Evolutionary conservation across 1,284 basidiomycete species (phyloP).

Genomic region (Tremellales sp.): DNA sequence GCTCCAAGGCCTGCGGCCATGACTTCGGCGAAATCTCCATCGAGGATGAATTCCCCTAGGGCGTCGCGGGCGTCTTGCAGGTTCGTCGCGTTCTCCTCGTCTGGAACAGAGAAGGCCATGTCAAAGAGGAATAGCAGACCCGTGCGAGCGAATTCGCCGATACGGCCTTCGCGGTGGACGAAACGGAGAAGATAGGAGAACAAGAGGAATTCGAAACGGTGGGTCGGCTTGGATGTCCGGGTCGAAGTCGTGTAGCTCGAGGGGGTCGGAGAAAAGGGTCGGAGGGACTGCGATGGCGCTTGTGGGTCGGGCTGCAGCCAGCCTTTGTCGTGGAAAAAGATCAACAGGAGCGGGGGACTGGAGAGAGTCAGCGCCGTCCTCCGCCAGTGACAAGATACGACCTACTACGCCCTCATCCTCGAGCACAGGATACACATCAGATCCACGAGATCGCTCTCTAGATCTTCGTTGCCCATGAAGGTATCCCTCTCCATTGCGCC

Average conservation of each 20-base stretch:
- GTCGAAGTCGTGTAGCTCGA: slow-evolving; percentile 23
- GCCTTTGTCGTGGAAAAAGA: slow-evolving; percentile 87
- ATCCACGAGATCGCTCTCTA: slow-evolving; percentile 67
- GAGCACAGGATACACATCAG: slow-evolving; percentile 86
- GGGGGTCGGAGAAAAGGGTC: slow-evolving; percentile 50
- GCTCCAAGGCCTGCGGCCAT: slow-evolving; percentile 90
- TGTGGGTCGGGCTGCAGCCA: slow-evolving; percentile 29
- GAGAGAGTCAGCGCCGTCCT: not conserved
- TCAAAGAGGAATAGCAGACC: slow-evolving; percentile 90
- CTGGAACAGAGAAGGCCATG: slow-evolving; percentile 67
- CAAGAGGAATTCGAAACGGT: slow-evolving; percentile 78
- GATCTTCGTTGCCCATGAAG: slow-evolving; percentile 18
- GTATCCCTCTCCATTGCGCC: slow-evolving; percentile 57
- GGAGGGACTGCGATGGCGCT: slow-evolving; percentile 31
- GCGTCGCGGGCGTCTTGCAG: slow-evolving; percentile 71
- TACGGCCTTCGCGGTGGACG: slow-evolving; percentile 87
- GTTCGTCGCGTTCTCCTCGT: slow-evolving; percentile 32
- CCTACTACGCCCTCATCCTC: slow-evolving; percentile 71
- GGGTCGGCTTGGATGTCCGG: slow-evolving; percentile 12
- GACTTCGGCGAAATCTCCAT: slow-evolving; percentile 95
- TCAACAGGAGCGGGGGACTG: slow-evolving; percentile 78
- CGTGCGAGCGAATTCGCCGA: slow-evolving; percentile 89
- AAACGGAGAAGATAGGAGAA: slow-evolving; percentile 96
- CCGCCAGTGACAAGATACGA: not conserved
- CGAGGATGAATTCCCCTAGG: slow-evolving; percentile 87